Percentiles rank a stretch among this genome's conserved stretches.
phyloP scores from a whole-genome alignment of 108 stramenopile genomes.

The Discostella stelligeroides region DNA sequence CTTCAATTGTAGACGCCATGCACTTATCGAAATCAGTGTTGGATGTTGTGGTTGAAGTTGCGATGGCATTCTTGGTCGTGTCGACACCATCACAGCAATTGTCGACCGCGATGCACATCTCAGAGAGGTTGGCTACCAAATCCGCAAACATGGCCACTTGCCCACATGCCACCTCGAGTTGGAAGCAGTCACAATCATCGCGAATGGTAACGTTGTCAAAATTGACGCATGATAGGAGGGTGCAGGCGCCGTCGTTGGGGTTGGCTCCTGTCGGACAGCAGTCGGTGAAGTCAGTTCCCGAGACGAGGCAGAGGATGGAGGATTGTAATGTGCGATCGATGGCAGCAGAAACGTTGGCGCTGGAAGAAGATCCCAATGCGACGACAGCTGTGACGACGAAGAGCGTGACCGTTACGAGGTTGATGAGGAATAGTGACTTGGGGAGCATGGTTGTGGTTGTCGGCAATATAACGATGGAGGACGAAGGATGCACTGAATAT shows the following conservation, averaged over 20 bases:
- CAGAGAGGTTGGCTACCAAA: neutral
- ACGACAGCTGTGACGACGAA: no score
- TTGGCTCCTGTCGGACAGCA: constrained; percentile 2
- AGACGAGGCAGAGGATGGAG: neutral
- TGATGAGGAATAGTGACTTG: neutral
- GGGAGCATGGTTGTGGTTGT: neutral
- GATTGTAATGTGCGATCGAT: neutral
- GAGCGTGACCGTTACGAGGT: neutral
- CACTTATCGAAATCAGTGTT: neutral
- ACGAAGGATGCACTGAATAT: no score
- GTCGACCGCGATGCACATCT: neutral
- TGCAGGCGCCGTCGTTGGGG: constrained; percentile 9
- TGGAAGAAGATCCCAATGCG: neutral
- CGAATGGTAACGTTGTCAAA: neutral
- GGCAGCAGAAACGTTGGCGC: neutral
- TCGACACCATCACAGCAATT: neutral
- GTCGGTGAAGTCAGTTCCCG: neutral
- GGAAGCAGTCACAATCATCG: neutral
- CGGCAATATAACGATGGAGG: no score
- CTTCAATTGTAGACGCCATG: neutral
- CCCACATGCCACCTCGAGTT: neutral
- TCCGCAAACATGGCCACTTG: neutral
- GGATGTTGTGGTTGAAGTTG: neutral
- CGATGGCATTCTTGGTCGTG: no score
- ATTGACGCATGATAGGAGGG: neutral